Evolutionary conservation across 2,329 filamentous ascomycete genomes (phyloP).

Genomic region (Colletotrichum graminicola): DNA sequence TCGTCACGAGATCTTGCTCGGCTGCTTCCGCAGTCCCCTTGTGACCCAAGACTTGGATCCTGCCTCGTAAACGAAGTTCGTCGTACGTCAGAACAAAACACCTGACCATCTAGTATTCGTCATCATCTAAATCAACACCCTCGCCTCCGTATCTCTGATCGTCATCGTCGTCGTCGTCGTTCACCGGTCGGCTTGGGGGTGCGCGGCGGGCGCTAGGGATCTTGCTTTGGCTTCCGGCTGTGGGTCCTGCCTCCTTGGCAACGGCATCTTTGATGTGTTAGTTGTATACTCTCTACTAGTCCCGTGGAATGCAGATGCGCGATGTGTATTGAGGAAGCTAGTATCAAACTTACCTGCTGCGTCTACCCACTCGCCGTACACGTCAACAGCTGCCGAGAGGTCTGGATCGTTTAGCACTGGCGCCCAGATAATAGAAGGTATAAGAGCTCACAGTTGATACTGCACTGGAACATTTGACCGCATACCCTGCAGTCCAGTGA

Average conservation of each 20-base stretch:
- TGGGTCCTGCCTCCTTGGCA: conserved; percentile 57
- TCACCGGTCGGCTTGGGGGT: conserved; percentile 45
- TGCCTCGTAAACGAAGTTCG: background rate
- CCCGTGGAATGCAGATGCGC: background rate
- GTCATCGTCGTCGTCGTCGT: conserved; percentile 66
- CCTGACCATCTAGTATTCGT: conserved; percentile 62
- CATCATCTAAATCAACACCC: conserved; percentile 66
- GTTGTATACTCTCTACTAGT: background rate
- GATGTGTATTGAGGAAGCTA: background rate
- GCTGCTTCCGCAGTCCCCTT: background rate
- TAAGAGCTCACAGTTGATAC: conserved; percentile 82
- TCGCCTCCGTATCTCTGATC: conserved; percentile 65
- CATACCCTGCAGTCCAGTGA: conserved; percentile 92
- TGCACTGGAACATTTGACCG: conserved; percentile 92
- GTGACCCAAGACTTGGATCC: background rate
- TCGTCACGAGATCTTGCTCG: background rate
- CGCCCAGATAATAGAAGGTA: conserved; percentile 15
- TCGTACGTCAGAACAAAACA: background rate
- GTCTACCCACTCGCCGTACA: conserved; percentile 98
- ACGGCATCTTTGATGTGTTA: conserved; percentile 58
- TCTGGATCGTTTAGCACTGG: conserved; percentile 63
- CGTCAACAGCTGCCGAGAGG: conserved; percentile 90
- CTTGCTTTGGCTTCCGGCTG: conserved; percentile 34
- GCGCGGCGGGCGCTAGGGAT: conserved; percentile 25
- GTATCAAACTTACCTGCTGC: conserved; percentile 68